Percentiles rank a stretch among this genome's conserved stretches.
Evolutionary conservation across 345 rosid genomes (phyloP).

Genomic region (Eucalyptus fibrosa): DNA sequence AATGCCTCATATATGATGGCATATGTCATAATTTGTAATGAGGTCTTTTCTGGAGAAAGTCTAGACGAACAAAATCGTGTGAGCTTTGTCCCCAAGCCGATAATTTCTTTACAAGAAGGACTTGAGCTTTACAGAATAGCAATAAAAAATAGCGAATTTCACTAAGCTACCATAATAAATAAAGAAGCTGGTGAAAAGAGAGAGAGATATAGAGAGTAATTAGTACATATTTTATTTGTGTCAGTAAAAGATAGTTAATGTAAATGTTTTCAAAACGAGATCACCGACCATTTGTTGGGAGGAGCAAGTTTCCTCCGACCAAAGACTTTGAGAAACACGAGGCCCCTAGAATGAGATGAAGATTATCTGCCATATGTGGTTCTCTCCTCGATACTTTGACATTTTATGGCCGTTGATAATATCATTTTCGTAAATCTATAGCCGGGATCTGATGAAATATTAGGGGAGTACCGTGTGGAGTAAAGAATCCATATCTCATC

Average conservation of each 20-base stretch:
- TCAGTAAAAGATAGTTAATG: neutral
- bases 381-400: neutral
- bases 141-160: neutral
- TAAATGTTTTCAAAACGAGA: neutral
- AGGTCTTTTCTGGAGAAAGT: no score
- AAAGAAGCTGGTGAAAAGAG: neutral
- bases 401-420: neutral
- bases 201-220: neutral
- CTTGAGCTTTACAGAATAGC: no score
- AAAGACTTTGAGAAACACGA: neutral
- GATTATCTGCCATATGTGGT: no score
- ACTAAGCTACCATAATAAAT: neutral
- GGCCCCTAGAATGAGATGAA: neutral
- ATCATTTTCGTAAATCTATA: neutral
- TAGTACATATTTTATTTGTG: neutral
- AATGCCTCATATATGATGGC: no score
- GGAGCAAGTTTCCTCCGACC: neutral
- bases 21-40: no score
- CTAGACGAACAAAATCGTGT: no score
- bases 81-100: no score
- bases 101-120: no score
- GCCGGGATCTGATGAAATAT: neutral
- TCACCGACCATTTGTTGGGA: neutral
- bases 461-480: neutral
- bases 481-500: neutral